phyloP scores from a whole-genome alignment of 306 rosid species.

The Hippophae gyantsensis region DNA sequence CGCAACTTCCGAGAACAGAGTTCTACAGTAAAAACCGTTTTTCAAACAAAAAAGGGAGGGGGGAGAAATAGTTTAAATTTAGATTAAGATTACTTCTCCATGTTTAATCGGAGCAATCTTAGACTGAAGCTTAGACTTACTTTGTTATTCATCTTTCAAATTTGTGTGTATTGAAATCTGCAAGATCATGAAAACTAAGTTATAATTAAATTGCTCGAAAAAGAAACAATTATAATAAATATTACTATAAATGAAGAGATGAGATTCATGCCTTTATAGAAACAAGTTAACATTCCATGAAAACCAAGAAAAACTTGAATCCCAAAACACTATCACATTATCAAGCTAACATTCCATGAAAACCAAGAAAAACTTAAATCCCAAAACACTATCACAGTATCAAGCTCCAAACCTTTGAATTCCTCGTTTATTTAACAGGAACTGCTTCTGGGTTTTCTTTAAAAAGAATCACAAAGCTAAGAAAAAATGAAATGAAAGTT shows the following conservation, averaged over 20 bases:
- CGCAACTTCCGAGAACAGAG: neutral
- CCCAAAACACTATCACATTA: constrained; percentile 9
- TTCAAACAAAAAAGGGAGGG: constrained; percentile 25
- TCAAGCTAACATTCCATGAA: constrained; percentile 19
- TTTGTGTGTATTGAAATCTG: constrained; percentile 24
- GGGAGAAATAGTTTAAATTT: neutral
- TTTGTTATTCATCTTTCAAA: constrained; percentile 44
- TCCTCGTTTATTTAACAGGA: constrained; percentile 15
- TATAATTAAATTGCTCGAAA: constrained; percentile 5
- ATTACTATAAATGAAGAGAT: constrained; percentile 12
- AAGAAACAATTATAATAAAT: constrained; percentile 15
- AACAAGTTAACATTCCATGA: constrained; percentile 20
- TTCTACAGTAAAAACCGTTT: constrained; percentile 46
- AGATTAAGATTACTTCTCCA: constrained; percentile 41
- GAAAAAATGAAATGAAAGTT: constrained; percentile 3
- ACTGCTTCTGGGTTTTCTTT: too few species aligned
- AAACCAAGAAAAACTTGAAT: constrained; percentile 18
- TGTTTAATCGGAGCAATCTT: constrained; percentile 38
- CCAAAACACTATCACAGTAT: constrained; percentile 9
- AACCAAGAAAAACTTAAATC: constrained; percentile 19
- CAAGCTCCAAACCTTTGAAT: neutral
- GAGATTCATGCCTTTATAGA: constrained; percentile 28
- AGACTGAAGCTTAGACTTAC: constrained; percentile 31
- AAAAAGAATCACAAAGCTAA: constrained; percentile 1
- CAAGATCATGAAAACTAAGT: constrained; percentile 18